Percentiles rank a stretch among this genome's conserved stretches.
Evolutionary conservation across 2,329 filamentous ascomycete species (phyloP).

Genomic region (Colletotrichum endophyticum): DNA sequence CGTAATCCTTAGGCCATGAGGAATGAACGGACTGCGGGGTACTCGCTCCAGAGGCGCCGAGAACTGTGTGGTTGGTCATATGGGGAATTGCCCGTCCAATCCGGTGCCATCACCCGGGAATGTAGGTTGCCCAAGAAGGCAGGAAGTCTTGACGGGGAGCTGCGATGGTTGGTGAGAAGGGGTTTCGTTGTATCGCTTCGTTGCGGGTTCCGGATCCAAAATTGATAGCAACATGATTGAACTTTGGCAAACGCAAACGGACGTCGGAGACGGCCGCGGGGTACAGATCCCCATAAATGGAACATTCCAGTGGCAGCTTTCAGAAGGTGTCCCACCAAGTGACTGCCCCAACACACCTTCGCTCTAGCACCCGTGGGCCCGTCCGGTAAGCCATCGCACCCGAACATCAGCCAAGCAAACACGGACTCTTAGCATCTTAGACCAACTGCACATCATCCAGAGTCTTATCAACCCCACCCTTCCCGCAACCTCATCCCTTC

Average conservation of each 20-base stretch:
- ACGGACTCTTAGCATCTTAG: background rate
- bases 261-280: constrained; percentile 16
- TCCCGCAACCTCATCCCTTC: background rate
- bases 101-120: background rate
- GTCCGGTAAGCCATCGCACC: background rate
- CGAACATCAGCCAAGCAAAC: background rate
- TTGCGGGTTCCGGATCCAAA: background rate
- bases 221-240: constrained; percentile 8
- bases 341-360: background rate
- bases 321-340: background rate
- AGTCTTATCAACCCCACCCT: background rate
- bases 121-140: background rate
- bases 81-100: constrained; percentile 3
- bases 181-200: background rate
- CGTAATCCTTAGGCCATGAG: background rate
- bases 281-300: constrained; percentile 7
- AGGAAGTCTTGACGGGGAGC: background rate
- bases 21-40: constrained; percentile 8
- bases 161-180: background rate
- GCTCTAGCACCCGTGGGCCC: background rate
- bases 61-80: background rate
- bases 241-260: constrained; percentile 8
- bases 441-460: background rate
- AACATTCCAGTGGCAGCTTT: background rate
- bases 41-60: background rate